A percentile compares a stretch with the other conserved stretches of the same genome.
These are phyloP conservation scores for Jamesozyma gamospora DNA, from an alignment of 805 yeast genomes.

Conservation along the genomic window DNA sequence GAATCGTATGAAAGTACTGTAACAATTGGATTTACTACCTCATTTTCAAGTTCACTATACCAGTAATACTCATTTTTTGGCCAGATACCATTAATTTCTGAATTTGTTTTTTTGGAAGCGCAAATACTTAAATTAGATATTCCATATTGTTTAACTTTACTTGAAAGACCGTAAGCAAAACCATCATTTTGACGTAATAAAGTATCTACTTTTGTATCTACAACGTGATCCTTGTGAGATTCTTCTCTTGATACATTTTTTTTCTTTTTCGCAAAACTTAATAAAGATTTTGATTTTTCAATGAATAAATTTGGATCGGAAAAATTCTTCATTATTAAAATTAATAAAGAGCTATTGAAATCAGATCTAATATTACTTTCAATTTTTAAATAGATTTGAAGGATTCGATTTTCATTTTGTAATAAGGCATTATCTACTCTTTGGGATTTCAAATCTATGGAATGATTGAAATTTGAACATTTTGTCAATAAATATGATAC, in stretches of 20 bases:
- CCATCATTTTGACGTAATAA: conserved; percentile 30
- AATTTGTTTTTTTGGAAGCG: conserved; percentile 4
- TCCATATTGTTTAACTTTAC: conserved; percentile 32
- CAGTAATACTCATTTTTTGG: conserved; percentile 25
- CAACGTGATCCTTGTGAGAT: conserved; percentile 6
- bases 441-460: conserved; percentile 20
- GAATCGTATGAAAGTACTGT: conserved; percentile 36
- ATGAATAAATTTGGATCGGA: conserved; percentile 35
- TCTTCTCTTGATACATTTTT: conserved; percentile 12
- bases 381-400: conserved; percentile 36
- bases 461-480: conserved; percentile 27
- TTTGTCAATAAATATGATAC: conserved; percentile 42
- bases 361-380: conserved; percentile 27
- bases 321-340: conserved; percentile 34
- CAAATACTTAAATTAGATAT: conserved; percentile 33
- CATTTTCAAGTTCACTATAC: conserved; percentile 29
- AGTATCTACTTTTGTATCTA: conserved; percentile 16
- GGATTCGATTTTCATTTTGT: conserved; percentile 34
- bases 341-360: conserved; percentile 34
- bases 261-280: conserved; percentile 7
- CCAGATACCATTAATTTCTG: conserved; percentile 26
- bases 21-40: conserved; percentile 31
- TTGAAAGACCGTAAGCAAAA: conserved; percentile 44
- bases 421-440: conserved; percentile 26
- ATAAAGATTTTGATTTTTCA: conserved; percentile 11